Evolutionary conservation across 768 basidiomycete species (phyloP).

Genomic region (Rhizopogon sp.): DNA sequence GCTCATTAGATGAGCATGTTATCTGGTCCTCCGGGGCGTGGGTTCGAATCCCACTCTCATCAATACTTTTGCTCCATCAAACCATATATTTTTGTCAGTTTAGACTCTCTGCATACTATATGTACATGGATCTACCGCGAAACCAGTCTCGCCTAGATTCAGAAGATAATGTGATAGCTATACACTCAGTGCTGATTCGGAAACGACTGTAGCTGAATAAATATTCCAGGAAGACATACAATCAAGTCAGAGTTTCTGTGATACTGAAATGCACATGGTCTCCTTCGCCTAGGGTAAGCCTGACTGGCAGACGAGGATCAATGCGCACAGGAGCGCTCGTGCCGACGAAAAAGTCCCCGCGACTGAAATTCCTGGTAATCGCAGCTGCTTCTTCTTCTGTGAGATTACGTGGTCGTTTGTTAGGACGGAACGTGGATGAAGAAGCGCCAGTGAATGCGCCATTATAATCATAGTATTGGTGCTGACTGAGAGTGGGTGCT

Average conservation of each 20-base stretch:
- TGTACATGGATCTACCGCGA: background rate
- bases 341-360: constrained; percentile 81
- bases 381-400: constrained; percentile 83
- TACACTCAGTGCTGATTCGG: constrained; percentile 5
- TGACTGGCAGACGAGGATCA: constrained; percentile 74
- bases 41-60: constrained; percentile 37
- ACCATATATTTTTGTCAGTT: background rate
- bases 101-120: background rate
- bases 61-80: constrained; percentile 4
- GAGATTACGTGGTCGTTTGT: constrained; percentile 71
- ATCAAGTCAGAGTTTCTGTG: constrained; percentile 41
- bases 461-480: constrained; percentile 75
- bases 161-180: background rate
- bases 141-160: background rate
- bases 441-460: constrained; percentile 63
- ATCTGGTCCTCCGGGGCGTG: constrained; percentile 38
- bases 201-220: constrained; percentile 9
- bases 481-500: constrained; percentile 47
- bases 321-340: constrained; percentile 78
- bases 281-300: constrained; percentile 75
- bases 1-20: constrained; percentile 9
- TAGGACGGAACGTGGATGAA: constrained; percentile 74
- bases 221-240: constrained; percentile 2
- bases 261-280: constrained; percentile 72
- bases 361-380: constrained; percentile 75